Evolutionary conservation across 2,329 filamentous ascomycete genomes (phyloP).

Genomic region (Pseudocercospora vitis): DNA sequence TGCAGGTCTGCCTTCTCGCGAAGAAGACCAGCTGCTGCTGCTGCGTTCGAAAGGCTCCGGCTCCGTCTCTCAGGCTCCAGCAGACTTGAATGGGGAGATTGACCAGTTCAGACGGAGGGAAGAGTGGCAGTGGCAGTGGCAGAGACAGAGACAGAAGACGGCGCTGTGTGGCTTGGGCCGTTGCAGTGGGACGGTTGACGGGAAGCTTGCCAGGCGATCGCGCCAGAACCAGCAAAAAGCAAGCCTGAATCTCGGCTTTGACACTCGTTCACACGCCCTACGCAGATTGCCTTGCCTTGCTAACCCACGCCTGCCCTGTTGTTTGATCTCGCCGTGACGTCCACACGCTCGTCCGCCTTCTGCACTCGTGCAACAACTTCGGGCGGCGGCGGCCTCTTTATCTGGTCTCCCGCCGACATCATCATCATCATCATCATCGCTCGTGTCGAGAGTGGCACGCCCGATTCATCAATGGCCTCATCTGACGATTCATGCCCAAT

Average conservation of each 20-base stretch:
- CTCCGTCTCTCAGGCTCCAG: neutral
- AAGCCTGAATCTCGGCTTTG: neutral
- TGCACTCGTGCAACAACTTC: neutral
- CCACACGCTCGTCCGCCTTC: neutral
- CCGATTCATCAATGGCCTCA: conserved; percentile 4
- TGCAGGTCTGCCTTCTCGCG: conserved; percentile 4
- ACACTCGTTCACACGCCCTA: no score
- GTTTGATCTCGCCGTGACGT: no score
- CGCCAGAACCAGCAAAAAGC: neutral
- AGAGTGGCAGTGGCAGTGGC: conserved; percentile 9
- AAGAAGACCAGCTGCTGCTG: neutral
- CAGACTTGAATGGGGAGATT: neutral
- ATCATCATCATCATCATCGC: neutral
- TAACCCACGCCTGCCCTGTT: no score
- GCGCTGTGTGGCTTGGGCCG: neutral
- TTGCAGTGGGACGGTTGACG: no score
- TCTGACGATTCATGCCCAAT: conserved; percentile 4
- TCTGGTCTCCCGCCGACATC: neutral
- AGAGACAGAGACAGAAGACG: neutral
- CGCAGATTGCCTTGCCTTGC: neutral
- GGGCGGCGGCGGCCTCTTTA: neutral
- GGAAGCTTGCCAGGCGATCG: neutral
- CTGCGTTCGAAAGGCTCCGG: conserved; percentile 1
- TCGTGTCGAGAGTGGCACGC: neutral
- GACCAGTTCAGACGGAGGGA: neutral